phyloP scores from a whole-genome alignment of 2,329 filamentous ascomycete genomes.

The Penicillium sp. region DNA sequence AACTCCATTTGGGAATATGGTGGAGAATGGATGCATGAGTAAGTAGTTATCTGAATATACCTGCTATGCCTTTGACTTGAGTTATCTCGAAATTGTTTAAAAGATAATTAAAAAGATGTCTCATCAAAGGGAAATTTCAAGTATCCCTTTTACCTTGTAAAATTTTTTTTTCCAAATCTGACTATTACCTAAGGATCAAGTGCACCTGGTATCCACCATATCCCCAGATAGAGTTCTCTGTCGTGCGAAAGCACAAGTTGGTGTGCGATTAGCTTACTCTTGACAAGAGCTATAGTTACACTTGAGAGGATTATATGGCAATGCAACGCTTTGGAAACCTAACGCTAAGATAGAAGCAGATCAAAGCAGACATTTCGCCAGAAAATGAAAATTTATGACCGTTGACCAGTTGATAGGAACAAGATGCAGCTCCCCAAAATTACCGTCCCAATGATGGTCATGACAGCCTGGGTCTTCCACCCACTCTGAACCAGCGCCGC shows the following conservation, averaged over 20 bases:
- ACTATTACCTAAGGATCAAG: no score
- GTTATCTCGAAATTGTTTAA: no score
- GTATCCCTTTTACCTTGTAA: no score
- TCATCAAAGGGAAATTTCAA: no score
- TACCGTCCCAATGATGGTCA: constrained; percentile 47
- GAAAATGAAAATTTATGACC: not conserved
- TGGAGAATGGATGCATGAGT: no score
- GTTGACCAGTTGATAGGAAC: constrained; percentile 46
- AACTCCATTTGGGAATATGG: no score
- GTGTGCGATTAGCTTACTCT: not conserved
- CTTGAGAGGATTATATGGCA: not conserved
- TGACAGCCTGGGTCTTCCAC: constrained; percentile 87
- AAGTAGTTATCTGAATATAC: no score
- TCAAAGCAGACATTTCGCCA: not conserved
- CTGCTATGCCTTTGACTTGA: no score
- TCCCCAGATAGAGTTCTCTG: no score
- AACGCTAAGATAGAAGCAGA: constrained; percentile 8
- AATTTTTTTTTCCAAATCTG: no score
- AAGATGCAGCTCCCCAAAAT: constrained; percentile 52
- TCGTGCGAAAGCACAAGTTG: not conserved
- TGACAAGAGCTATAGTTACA: not conserved
- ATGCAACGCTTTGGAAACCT: constrained; percentile 1
- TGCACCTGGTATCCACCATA: no score
- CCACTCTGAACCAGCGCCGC: constrained; percentile 88
- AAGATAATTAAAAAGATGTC: no score